A percentile compares a stretch with the other conserved stretches of the same genome.
phyloP scores from a whole-genome alignment of 1,284 basidiomycete genomes.

The Hortiboletus rubellus region DNA sequence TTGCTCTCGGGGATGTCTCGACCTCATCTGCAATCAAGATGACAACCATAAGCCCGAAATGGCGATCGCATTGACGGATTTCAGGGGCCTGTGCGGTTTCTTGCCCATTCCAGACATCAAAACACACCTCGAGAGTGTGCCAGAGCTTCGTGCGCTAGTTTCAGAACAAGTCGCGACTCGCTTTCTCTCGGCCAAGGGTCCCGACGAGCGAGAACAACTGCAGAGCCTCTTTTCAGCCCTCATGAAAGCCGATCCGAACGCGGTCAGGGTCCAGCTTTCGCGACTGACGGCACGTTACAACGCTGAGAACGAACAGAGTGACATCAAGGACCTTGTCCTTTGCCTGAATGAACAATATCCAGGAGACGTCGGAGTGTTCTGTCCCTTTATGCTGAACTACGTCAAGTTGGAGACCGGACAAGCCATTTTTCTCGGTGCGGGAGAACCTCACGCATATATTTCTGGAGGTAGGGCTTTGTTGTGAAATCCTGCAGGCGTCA shows the following conservation, averaged over 20 bases:
- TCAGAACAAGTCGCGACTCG: conserved; percentile 50
- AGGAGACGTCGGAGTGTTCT: conserved; percentile 92
- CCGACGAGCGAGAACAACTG: conserved; percentile 46
- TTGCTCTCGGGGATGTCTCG: neutral
- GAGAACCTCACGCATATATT: conserved; percentile 97
- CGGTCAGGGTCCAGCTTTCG: conserved; percentile 57
- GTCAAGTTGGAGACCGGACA: conserved; percentile 80
- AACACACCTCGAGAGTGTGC: conserved; percentile 64
- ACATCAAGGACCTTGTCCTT: conserved; percentile 68
- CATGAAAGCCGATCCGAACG: conserved; percentile 68
- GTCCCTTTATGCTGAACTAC: conserved; percentile 90
- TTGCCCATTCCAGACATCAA: conserved; percentile 75
- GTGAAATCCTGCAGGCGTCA: neutral
- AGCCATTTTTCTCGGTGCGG: conserved; percentile 93
- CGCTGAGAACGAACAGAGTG: conserved; percentile 43
- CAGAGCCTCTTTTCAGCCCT: conserved; percentile 74
- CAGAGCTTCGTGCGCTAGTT: conserved; percentile 79
- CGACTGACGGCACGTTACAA: conserved; percentile 67
- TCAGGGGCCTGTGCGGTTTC: conserved; percentile 92
- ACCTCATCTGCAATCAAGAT: conserved; percentile 44
- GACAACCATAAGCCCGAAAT: conserved; percentile 98
- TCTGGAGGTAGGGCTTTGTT: conserved; percentile 67
- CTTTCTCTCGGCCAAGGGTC: conserved; percentile 51
- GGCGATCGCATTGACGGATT: conserved; percentile 92
- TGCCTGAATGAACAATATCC: conserved; percentile 84